phyloP scores from a whole-genome alignment of 139 green algal genomes.

The Trebouxia sp. region DNA sequence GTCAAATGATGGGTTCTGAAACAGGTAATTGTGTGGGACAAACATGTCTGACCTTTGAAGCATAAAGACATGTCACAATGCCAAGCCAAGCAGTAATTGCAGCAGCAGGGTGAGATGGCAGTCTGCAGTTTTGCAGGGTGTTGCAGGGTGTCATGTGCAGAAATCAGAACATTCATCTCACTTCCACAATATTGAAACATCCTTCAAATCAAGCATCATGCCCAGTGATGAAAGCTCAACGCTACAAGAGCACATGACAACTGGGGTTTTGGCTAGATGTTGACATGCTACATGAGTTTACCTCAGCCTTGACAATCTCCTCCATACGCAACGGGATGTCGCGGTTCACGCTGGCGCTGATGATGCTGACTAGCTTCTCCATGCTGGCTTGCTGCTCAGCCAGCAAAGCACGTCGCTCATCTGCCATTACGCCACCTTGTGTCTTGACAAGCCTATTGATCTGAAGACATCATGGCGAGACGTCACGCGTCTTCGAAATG shows the following conservation, averaged over 20 bases:
- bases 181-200: neutral
- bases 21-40: neutral
- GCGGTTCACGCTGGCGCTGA: constrained; percentile 47
- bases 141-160: neutral
- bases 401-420: constrained; percentile 45
- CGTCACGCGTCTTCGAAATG: no score
- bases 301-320: constrained; percentile 36
- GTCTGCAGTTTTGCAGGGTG: neutral
- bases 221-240: neutral
- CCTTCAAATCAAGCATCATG: neutral
- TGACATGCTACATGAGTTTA: neutral
- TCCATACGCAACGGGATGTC: constrained; percentile 50
- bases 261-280: neutral
- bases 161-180: neutral
- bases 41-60: neutral
- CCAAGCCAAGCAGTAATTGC: no score
- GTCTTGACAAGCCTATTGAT: constrained; percentile 11
- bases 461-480: constrained; percentile 16
- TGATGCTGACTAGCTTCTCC: constrained; percentile 45
- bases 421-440: constrained; percentile 33
- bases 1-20: neutral
- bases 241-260: neutral
- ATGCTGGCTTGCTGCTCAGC: constrained; percentile 47
- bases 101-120: no score
- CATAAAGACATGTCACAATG: no score